phyloP scores from a whole-genome alignment of 2,329 filamentous ascomycete species.

The Ceratocystis albifundus region DNA sequence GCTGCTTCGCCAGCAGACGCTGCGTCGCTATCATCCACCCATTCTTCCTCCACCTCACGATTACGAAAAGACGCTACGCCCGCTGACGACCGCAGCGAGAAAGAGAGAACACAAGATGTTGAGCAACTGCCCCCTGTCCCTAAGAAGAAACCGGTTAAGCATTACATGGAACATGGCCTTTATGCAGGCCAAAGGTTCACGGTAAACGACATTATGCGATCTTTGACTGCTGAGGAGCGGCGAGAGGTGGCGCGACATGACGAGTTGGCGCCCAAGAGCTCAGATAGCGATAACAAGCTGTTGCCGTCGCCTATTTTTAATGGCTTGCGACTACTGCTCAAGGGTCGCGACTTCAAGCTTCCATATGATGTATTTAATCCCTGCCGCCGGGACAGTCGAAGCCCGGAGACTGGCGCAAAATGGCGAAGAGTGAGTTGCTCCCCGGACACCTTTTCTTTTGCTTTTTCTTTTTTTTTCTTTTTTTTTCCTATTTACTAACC shows the following conservation, averaged over 20 bases:
- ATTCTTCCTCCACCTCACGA: neutral
- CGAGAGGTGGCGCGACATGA: constrained; percentile 34
- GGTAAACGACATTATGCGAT: constrained; percentile 34
- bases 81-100: constrained; percentile 20
- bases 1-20: neutral
- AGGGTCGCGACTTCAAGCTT: constrained; percentile 71
- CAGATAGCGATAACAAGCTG: constrained; percentile 40
- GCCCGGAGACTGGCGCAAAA: constrained; percentile 83
- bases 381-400: constrained; percentile 75
- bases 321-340: constrained; percentile 57
- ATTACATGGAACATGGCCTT: constrained; percentile 70
- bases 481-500: constrained; percentile 3
- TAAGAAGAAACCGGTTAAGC: constrained; percentile 49
- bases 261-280: constrained; percentile 26
- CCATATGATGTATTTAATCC: constrained; percentile 86
- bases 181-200: constrained; percentile 68
- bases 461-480: neutral
- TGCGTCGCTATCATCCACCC: neutral
- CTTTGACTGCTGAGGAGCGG: constrained; percentile 41
- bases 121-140: constrained; percentile 32
- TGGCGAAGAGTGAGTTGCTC: constrained; percentile 65
- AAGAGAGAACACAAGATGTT: constrained; percentile 27
- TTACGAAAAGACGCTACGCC: constrained; percentile 23
- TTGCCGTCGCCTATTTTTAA: constrained; percentile 71
- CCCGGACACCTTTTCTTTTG: neutral